Conservation (phyloP, 257 asterid genomes). For the Linaria vulgaris region DNA sequence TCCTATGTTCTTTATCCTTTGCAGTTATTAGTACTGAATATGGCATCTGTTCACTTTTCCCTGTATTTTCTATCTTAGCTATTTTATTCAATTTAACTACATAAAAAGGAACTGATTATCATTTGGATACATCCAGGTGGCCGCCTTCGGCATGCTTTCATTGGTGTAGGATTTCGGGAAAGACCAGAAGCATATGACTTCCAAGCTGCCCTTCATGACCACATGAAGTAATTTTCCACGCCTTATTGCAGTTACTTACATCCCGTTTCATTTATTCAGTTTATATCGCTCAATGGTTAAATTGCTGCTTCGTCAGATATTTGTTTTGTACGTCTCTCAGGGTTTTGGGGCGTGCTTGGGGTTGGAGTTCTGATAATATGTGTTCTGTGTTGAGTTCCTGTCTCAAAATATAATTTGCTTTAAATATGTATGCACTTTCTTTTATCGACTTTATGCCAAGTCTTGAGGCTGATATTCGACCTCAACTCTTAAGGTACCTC, state of each 20-base stretch:
- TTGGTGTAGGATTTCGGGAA: constrained; percentile 98
- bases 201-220: constrained; percentile 99
- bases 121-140: constrained; percentile 55
- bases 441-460: background rate
- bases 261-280: background rate
- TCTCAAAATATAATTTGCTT: too few species aligned
- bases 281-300: background rate
- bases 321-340: background rate
- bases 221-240: constrained; percentile 69
- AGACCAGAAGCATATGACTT: constrained; percentile 95
- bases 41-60: background rate
- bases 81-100: background rate
- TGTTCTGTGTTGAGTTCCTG: too few species aligned
- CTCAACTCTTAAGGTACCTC: constrained; percentile 62
- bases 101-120: background rate
- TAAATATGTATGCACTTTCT: background rate
- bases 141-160: constrained; percentile 95
- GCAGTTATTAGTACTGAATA: background rate
- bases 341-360: too few species aligned
- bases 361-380: too few species aligned
- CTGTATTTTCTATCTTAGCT: background rate
- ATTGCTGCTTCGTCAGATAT: constrained; percentile 1
- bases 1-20: background rate
- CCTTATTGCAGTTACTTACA: constrained; percentile 19
- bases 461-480: background rate